Conservation (phyloP, 2,329 filamentous ascomycete genomes). For the Catunica adiposa region DNA sequence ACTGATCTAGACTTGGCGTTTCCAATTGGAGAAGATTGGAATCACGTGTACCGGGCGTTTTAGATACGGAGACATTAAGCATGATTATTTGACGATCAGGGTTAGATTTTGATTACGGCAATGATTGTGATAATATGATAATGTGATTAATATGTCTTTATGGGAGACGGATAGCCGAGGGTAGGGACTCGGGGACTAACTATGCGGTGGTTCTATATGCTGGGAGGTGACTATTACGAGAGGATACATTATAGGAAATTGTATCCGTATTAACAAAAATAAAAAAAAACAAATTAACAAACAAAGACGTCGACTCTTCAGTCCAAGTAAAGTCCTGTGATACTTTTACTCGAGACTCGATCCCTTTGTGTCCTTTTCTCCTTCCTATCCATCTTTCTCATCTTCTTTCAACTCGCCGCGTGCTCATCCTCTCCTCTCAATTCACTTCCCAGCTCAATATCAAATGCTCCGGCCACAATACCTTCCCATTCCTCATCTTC, state of each 20-base stretch:
- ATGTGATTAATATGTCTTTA: background rate
- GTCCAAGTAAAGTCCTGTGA: background rate
- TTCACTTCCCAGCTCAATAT: constrained; percentile 36
- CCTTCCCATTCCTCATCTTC: constrained; percentile 36
- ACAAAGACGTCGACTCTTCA: background rate
- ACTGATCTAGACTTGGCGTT: too few species aligned
- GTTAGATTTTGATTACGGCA: too few species aligned
- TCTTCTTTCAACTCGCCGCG: too few species aligned
- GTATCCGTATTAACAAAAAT: background rate
- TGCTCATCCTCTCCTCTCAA: background rate
- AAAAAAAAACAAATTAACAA: background rate
- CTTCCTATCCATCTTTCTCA: constrained; percentile 16
- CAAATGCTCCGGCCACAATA: constrained; percentile 39
- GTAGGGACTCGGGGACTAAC: background rate
- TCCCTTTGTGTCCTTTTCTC: constrained; percentile 7
- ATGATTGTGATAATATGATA: background rate
- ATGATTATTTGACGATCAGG: too few species aligned
- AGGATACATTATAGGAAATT: background rate
- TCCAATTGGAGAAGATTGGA: too few species aligned
- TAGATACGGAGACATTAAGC: too few species aligned
- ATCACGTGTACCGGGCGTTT: too few species aligned
- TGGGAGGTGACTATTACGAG: background rate
- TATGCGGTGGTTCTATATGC: background rate
- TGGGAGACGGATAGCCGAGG: background rate
- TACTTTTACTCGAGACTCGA: background rate